Evolutionary conservation across 2,329 filamentous ascomycete species (phyloP).

Genomic region (Hymenoscyphus fraxineus): DNA sequence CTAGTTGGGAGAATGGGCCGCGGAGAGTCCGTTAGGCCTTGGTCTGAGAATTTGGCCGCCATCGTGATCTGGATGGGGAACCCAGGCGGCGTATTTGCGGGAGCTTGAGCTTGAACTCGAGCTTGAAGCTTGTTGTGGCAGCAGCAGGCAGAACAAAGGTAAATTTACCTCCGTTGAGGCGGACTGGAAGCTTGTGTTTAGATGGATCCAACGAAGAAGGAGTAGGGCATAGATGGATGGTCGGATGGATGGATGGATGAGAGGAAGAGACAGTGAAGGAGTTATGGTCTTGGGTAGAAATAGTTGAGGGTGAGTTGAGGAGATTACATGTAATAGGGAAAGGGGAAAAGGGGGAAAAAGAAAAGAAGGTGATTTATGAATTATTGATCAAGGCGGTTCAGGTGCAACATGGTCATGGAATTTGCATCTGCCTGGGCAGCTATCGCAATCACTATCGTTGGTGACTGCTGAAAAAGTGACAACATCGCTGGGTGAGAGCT

Average conservation of each 20-base stretch:
- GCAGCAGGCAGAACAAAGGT: too few relatives aligned
- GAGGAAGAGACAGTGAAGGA: too few relatives aligned
- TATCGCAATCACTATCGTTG: not conserved
- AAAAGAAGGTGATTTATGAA: not conserved
- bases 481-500: not conserved
- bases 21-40: conserved; percentile 24
- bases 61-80: conserved; percentile 11
- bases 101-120: not conserved
- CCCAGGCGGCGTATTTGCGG: not conserved
- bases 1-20: conserved; percentile 17
- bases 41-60: conserved; percentile 13
- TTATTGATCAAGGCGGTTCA: not conserved
- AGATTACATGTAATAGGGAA: not conserved
- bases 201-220: too few relatives aligned
- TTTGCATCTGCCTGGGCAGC: not conserved
- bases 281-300: not conserved
- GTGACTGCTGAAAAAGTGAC: not conserved
- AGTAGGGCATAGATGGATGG: too few relatives aligned
- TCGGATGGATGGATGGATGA: too few relatives aligned
- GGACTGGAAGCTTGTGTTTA: too few relatives aligned
- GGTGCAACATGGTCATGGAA: not conserved
- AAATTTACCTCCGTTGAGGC: too few relatives aligned
- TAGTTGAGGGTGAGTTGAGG: not conserved
- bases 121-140: too few relatives aligned
- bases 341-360: not conserved